Evolutionary conservation across 2,329 filamentous ascomycete species (phyloP).

Genomic region (Penicillium expansum): DNA sequence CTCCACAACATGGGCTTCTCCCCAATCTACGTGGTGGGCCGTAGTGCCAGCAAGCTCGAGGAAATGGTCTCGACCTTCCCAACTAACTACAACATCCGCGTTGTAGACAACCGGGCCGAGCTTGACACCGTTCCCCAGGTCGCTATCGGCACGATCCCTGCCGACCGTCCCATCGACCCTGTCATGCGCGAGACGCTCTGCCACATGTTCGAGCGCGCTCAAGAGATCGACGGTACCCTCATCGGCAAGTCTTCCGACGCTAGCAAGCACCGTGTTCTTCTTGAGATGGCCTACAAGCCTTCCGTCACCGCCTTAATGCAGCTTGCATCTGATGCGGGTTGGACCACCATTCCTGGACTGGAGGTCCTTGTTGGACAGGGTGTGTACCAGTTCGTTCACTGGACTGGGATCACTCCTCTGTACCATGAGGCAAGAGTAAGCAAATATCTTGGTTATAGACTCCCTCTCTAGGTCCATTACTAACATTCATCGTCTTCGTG

Average conservation of each 20-base stretch:
- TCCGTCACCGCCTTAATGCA: constrained; percentile 79
- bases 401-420: constrained; percentile 20
- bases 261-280: constrained; percentile 58
- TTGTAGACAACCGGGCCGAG: constrained; percentile 57
- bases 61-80: constrained; percentile 72
- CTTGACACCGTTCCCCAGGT: constrained; percentile 61
- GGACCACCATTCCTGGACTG: constrained; percentile 79
- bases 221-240: constrained; percentile 47
- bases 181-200: constrained; percentile 65
- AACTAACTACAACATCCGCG: constrained; percentile 64
- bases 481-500: neutral
- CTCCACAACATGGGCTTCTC: constrained; percentile 78
- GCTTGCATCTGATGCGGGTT: constrained; percentile 72
- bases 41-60: constrained; percentile 66
- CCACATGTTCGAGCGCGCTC: constrained; percentile 49
- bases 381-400: constrained; percentile 59
- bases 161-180: constrained; percentile 76
- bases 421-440: constrained; percentile 66
- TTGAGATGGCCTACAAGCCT: constrained; percentile 98
- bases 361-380: constrained; percentile 88
- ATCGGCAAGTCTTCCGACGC: constrained; percentile 31
- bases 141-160: constrained; percentile 86
- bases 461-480: neutral
- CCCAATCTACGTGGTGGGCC: constrained; percentile 83
- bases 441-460: neutral